Percentiles rank a stretch among this genome's conserved stretches.
Evolutionary conservation across 2,329 filamentous ascomycete species (phyloP).

Genomic region (Hymenoscyphus albidus): DNA sequence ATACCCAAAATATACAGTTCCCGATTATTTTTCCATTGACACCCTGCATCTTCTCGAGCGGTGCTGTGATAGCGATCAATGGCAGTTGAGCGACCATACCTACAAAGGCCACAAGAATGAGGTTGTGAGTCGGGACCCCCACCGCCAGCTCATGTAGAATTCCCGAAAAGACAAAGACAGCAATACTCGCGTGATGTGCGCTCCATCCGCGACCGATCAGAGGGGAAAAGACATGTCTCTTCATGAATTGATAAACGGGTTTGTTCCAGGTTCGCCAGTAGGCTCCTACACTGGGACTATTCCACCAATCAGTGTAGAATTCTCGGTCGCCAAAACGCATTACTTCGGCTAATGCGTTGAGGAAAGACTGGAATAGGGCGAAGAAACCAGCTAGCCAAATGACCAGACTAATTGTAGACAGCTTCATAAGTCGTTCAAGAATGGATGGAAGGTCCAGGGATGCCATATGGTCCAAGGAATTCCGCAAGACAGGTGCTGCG

Average conservation of each 20-base stretch:
- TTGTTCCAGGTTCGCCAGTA: conserved; percentile 99
- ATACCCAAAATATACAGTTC: conserved; percentile 94
- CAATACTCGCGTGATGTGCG: conserved; percentile 63
- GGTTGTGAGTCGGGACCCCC: conserved; percentile 89
- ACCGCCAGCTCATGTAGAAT: conserved; percentile 89
- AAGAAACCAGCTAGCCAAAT: conserved; percentile 99
- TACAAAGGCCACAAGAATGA: conserved; percentile 82
- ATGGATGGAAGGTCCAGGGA: conserved; percentile 77
- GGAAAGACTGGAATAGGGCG: conserved; percentile 85
- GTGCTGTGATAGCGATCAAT: conserved; percentile 75
- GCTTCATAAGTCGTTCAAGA: conserved; percentile 84
- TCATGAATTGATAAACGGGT: conserved; percentile 95
- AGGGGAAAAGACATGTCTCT: conserved; percentile 86
- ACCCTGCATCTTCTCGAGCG: conserved; percentile 73
- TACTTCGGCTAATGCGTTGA: conserved; percentile 89
- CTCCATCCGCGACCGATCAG: conserved; percentile 81
- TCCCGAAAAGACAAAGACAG: conserved; percentile 86
- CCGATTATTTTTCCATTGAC: conserved; percentile 75
- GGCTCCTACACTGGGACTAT: conserved; percentile 74
- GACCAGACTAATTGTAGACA: conserved; percentile 90
- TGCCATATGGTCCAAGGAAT: conserved; percentile 84
- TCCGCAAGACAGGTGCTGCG: conserved; percentile 80
- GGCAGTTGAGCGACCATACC: conserved; percentile 95
- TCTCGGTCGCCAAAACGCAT: conserved; percentile 87
- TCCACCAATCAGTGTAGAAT: conserved; percentile 99